Evolutionary conservation across 2,329 filamentous ascomycete genomes (phyloP).

Genomic region (Trichoderma breve): DNA sequence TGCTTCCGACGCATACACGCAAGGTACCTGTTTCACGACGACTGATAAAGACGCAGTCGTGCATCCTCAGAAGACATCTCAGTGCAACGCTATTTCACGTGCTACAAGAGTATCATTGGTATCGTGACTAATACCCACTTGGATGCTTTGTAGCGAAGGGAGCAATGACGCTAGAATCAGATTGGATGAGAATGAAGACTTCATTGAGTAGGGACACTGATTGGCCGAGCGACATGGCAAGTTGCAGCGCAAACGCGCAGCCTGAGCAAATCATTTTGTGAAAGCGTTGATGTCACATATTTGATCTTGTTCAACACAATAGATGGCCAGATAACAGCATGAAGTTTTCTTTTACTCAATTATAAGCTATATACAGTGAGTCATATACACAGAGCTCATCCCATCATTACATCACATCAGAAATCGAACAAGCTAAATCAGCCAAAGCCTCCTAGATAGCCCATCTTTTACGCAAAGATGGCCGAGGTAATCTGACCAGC

Average conservation of each 20-base stretch:
- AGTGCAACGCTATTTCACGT: not conserved
- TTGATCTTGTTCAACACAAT: not conserved
- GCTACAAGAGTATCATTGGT: not conserved
- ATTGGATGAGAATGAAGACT: not conserved
- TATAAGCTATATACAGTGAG: not conserved
- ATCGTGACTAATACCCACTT: not conserved
- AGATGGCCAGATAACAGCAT: not conserved
- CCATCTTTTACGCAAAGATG: conserved; percentile 40
- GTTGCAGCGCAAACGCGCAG: not conserved
- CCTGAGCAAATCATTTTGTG: not conserved
- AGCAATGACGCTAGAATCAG: not conserved
- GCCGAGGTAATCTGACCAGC: conserved; percentile 46
- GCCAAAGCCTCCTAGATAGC: conserved; percentile 29
- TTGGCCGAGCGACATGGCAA: not conserved
- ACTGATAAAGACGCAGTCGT: not conserved
- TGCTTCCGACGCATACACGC: not conserved
- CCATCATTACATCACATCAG: not conserved
- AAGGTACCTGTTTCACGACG: not conserved
- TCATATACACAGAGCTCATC: conserved; percentile 3
- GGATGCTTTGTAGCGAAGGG: not conserved
- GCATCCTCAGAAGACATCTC: not conserved
- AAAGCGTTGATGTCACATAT: not conserved
- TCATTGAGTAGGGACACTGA: not conserved
- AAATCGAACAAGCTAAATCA: not conserved
- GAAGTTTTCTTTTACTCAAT: not conserved